phyloP scores from a whole-genome alignment of 116 monocot genomes.

The Phalaenopsis hybrid region DNA sequence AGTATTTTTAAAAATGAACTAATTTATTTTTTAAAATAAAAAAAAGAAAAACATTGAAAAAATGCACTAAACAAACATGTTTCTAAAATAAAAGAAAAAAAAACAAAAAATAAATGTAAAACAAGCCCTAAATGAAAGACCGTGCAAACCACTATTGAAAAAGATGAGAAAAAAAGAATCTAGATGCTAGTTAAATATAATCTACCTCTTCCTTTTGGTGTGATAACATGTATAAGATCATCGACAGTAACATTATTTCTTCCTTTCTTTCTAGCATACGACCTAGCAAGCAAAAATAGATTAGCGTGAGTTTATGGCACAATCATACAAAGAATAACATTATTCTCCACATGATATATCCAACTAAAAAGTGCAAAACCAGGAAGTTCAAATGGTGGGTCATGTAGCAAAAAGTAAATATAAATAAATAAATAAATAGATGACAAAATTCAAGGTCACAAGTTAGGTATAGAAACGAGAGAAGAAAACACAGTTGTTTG shows the following conservation, averaged over 20 bases:
- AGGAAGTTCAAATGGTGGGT: not conserved
- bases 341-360: not conserved
- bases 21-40: no score
- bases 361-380: not conserved
- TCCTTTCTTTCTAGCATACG: conserved; percentile 81
- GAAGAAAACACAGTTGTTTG: not conserved
- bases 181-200: not conserved
- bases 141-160: not conserved
- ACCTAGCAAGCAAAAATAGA: conserved; percentile 32
- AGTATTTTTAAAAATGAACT: no score
- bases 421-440: not conserved
- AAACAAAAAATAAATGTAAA: no score
- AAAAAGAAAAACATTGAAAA: no score
- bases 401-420: not conserved
- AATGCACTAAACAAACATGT: no score
- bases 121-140: not conserved
- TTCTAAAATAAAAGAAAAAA: no score
- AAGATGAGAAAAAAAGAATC: not conserved
- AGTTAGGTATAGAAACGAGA: not conserved
- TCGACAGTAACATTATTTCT: conserved; percentile 97
- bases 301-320: not conserved
- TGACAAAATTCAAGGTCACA: not conserved
- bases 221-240: conserved; percentile 86
- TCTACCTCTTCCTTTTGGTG: conserved; percentile 91
- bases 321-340: not conserved